These are phyloP conservation scores for Alternaria consortialis DNA, from an alignment of 2,329 filamentous ascomycete species.

Conservation along the genomic window DNA sequence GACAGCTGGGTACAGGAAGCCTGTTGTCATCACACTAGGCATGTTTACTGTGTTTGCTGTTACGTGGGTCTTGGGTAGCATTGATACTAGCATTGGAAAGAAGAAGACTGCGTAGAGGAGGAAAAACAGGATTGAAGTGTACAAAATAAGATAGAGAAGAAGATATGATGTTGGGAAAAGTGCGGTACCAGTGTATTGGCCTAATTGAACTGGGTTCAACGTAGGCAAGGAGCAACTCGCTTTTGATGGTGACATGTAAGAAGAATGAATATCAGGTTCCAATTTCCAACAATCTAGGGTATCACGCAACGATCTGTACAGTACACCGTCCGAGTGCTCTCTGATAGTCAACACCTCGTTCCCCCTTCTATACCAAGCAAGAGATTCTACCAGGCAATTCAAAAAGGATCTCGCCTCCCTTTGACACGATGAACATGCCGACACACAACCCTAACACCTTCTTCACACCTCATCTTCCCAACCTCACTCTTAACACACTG, in stretches of 20 bases:
- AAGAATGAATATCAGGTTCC: conserved; percentile 29
- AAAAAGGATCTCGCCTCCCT: conserved; percentile 32
- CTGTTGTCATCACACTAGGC: conserved; percentile 79
- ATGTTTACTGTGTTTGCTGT: conserved; percentile 77
- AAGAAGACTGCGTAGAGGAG: conserved; percentile 52
- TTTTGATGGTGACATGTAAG: conserved; percentile 24
- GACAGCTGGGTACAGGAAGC: conserved; percentile 81
- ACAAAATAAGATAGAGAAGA: background rate
- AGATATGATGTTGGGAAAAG: conserved; percentile 1
- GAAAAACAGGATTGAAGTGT: background rate
- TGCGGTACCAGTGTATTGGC: background rate
- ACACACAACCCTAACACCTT: conserved; percentile 34
- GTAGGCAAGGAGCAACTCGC: conserved; percentile 1
- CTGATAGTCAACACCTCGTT: background rate
- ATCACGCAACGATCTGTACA: background rate
- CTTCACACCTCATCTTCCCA: conserved; percentile 12
- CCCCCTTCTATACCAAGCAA: background rate
- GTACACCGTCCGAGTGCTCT: background rate
- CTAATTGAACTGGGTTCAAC: conserved; percentile 12
- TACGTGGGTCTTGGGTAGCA: conserved; percentile 76
- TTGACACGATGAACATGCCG: conserved; percentile 41
- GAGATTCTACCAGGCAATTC: background rate
- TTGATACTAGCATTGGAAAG: conserved; percentile 82
- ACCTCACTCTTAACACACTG: conserved; percentile 28
- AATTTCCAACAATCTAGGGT: conserved; percentile 12